Percentiles rank a stretch among this genome's conserved stretches.
Conservation (phyloP, 768 basidiomycete genomes). For the Phylloporus rhodoxanthus region DNA sequence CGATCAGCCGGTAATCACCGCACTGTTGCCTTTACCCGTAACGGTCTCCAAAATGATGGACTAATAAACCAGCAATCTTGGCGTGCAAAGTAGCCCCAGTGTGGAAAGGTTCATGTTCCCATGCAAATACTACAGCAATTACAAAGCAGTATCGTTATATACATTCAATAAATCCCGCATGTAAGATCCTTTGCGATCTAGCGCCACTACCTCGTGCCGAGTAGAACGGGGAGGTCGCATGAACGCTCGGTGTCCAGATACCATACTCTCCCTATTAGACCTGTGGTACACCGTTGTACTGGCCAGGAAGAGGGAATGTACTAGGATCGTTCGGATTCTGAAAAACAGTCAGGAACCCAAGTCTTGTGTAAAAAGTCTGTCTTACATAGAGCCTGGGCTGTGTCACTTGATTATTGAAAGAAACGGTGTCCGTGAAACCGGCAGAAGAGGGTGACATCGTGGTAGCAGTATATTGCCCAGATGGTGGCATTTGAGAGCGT, state of each 20-base stretch:
- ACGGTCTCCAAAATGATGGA: no score
- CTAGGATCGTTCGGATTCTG: conserved; percentile 35
- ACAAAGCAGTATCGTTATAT: not conserved
- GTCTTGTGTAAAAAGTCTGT: not conserved
- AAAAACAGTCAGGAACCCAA: conserved; percentile 2
- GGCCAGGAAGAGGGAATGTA: conserved; percentile 29
- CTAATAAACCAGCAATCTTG: no score
- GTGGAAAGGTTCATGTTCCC: no score
- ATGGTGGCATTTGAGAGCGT: conserved; percentile 20
- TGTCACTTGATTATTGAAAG: conserved; percentile 15
- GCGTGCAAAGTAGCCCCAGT: no score
- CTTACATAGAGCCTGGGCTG: conserved; percentile 30
- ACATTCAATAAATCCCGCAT: no score
- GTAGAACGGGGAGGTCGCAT: not conserved
- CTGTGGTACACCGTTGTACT: conserved; percentile 27
- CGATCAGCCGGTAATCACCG: no score
- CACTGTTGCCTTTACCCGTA: no score
- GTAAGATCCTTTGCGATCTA: not conserved
- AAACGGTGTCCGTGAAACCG: conserved; percentile 6
- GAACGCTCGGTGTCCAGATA: not conserved
- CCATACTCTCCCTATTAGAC: conserved; percentile 7
- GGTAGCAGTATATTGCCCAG: conserved; percentile 7
- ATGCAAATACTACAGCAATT: no score
- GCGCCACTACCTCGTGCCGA: not conserved
- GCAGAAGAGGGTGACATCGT: not conserved